Evolutionary conservation across 495 filamentous ascomycete genomes (phyloP).

Genomic region (Penicillium canescens): DNA sequence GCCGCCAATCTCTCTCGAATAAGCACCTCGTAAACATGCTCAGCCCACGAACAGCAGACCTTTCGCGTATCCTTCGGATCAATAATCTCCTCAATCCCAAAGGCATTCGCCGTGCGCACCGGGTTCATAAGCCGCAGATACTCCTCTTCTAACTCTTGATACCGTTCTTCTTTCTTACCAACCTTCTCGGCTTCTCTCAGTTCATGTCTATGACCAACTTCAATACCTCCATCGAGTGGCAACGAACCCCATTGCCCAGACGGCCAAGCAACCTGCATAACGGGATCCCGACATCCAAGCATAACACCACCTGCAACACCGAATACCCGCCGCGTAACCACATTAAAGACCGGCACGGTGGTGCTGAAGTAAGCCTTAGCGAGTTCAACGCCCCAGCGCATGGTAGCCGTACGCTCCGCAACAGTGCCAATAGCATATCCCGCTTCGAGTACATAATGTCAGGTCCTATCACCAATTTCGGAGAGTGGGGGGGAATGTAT

Average conservation of each 20-base stretch:
- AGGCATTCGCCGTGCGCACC: slow-evolving; percentile 62
- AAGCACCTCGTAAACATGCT: slow-evolving; percentile 53
- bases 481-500: background rate
- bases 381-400: slow-evolving; percentile 61
- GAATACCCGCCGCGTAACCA: slow-evolving; percentile 57
- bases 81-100: slow-evolving; percentile 65
- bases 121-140: slow-evolving; percentile 64
- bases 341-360: slow-evolving; percentile 59
- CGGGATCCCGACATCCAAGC: slow-evolving; percentile 58
- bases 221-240: slow-evolving; percentile 61
- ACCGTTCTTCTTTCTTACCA: slow-evolving; percentile 47
- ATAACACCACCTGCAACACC: slow-evolving; percentile 64
- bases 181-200: slow-evolving; percentile 53
- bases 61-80: slow-evolving; percentile 58
- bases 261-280: slow-evolving; percentile 62
- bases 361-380: slow-evolving; percentile 60
- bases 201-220: slow-evolving; percentile 60
- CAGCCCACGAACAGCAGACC: slow-evolving; percentile 53
- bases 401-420: slow-evolving; percentile 60
- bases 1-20: slow-evolving; percentile 50
- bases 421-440: slow-evolving; percentile 64
- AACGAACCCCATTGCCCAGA: slow-evolving; percentile 61
- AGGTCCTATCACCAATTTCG: background rate
- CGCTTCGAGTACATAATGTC: slow-evolving; percentile 24
- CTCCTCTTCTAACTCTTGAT: slow-evolving; percentile 56